Base-by-base conservation (phyloP, 1,284 basidiomycete genomes). In the Chalciporus sp. region DNA sequence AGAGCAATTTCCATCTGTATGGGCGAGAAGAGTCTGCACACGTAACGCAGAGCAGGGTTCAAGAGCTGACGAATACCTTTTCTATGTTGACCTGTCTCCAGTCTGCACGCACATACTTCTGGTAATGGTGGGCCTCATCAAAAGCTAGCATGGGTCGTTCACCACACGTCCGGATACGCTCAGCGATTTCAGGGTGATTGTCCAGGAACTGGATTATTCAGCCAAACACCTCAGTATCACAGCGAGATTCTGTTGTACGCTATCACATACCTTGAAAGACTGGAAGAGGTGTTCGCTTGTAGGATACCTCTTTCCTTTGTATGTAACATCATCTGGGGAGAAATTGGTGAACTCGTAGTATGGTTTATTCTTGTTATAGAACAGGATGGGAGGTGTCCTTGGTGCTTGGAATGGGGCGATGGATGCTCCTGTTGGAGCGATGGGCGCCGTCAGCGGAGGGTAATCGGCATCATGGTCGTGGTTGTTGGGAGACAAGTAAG, bases 281-380 rank as follows among this genome's bases (percentile, higher is more conserved):
- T 86, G 85, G 61, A 86, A 86, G 9, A 87, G 74, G 62, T 87
- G 85, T 63, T 87, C 85, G 64, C 82, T 83, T 0, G 85, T 87
- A 2, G 85, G 84, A 61, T 85, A 87, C 53, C 66, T 74, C 62
- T 81, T 83, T 26, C 79, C 80, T 20, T 81, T 75, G 63, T 82
- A 82, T 10, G 72, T 61, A 7, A 87, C 77, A 40, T 79, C 73
- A 63, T 86, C 83, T 0, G 79, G 64, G 14, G 85, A 85, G 67
- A 87, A 87, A 63, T 87, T 86, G 39, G 85, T 86, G 62, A 87
- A 86, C 8, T 84, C 84, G 55, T 86, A 85, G 64, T 84, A 74
- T 12, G 83, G 81, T 41, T 81, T 72, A n/a, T 78, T 70, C 61
- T 79, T 84, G 58, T 85, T 74, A 61, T 86, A 86, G 64, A 86